A percentile compares a stretch with the other conserved stretches of the same genome.
Evolutionary conservation across 352 stramenopile genomes (phyloP).

Genomic region (Halophytophthora batemanensis): DNA sequence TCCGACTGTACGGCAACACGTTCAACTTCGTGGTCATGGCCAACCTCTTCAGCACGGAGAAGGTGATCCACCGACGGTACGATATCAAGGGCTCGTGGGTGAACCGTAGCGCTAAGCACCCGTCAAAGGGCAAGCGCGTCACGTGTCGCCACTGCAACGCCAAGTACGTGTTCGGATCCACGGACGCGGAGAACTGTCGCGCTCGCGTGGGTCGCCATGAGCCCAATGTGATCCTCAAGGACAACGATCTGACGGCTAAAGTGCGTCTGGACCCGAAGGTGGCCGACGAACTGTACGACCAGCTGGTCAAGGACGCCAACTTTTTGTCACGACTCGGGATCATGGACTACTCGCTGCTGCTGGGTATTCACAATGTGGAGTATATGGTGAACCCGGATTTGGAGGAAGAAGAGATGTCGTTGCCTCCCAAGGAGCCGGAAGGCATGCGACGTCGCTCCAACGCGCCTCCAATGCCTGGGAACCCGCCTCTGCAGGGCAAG

Average conservation of each 20-base stretch:
- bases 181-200: slow-evolving; percentile 74
- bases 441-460: slow-evolving; percentile 26
- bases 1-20: slow-evolving; percentile 83
- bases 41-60: slow-evolving; percentile 82
- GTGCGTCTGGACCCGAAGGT: slow-evolving; percentile 73
- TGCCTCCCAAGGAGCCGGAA: slow-evolving; percentile 28
- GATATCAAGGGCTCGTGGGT: slow-evolving; percentile 90
- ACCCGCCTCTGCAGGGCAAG: slow-evolving; percentile 25
- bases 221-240: slow-evolving; percentile 84
- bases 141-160: slow-evolving; percentile 87
- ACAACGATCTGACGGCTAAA: slow-evolving; percentile 85
- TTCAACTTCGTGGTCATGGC: slow-evolving; percentile 91
- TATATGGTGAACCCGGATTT: slow-evolving; percentile 84
- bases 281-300: slow-evolving; percentile 79
- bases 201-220: slow-evolving; percentile 78
- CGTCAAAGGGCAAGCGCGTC: slow-evolving; percentile 80
- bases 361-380: slow-evolving; percentile 88
- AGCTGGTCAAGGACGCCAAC: slow-evolving; percentile 83
- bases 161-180: slow-evolving; percentile 83
- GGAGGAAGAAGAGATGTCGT: slow-evolving; percentile 34
- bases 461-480: slow-evolving; percentile 13
- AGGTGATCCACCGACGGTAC: slow-evolving; percentile 83
- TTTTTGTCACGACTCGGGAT: slow-evolving; percentile 84
- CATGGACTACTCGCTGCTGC: slow-evolving; percentile 91
- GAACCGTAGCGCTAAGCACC: slow-evolving; percentile 84